These are phyloP conservation scores for Mycocentrospora acerina DNA, from an alignment of 2,329 filamentous ascomycete species.

Conservation along the genomic window DNA sequence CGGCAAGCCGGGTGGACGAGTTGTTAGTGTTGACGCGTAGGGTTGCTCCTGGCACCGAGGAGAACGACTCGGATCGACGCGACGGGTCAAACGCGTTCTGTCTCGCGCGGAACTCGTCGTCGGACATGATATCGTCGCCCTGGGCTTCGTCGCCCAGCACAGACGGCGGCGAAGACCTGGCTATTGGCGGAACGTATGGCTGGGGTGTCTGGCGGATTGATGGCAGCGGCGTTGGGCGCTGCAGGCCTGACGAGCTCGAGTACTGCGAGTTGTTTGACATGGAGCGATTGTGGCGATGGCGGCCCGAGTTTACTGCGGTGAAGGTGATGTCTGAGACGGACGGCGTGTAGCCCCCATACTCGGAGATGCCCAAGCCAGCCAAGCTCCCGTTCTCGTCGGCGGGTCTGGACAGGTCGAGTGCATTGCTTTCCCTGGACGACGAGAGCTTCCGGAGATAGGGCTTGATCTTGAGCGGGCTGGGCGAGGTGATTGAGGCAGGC, in stretches of 20 bases:
- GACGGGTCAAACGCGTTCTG: constrained; percentile 41
- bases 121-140: constrained; percentile 49
- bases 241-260: constrained; percentile 52
- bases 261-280: constrained; percentile 58
- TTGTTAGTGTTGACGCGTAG: constrained; percentile 42
- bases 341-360: constrained; percentile 43
- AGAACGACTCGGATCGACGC: constrained; percentile 49
- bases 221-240: constrained; percentile 54
- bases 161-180: constrained; percentile 53
- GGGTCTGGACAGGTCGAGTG: constrained; percentile 58
- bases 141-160: constrained; percentile 48
- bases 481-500: constrained; percentile 19
- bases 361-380: constrained; percentile 57
- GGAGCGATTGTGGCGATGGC: constrained; percentile 52
- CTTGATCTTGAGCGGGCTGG: constrained; percentile 51
- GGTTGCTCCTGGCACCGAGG: constrained; percentile 43
- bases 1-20: constrained; percentile 49
- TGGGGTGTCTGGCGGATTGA: constrained; percentile 58
- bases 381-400: constrained; percentile 56
- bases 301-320: constrained; percentile 35
- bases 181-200: constrained; percentile 55
- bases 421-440: constrained; percentile 51
- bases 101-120: constrained; percentile 47
- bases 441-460: constrained; percentile 58
- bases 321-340: constrained; percentile 50